Conservation (phyloP, 78 protist species). For the Chrysochromulina parva region DNA sequence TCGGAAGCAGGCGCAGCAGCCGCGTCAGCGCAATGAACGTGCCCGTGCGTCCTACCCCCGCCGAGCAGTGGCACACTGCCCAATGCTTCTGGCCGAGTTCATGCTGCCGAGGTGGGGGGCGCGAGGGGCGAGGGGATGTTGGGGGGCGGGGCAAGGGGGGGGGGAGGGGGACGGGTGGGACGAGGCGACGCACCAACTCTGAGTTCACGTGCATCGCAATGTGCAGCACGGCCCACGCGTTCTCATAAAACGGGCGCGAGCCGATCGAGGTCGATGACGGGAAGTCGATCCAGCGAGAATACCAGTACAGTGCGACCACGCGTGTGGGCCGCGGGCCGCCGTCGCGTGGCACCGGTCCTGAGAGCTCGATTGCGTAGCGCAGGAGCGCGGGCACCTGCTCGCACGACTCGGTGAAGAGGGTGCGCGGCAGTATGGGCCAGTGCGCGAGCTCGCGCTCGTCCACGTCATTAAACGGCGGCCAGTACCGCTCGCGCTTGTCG, state of each 20-base stretch:
- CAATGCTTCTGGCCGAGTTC: not conserved
- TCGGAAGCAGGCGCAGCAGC: not conserved
- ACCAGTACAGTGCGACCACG: not conserved
- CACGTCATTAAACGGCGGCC: not conserved
- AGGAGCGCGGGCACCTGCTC: not conserved
- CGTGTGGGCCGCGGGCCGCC: not conserved
- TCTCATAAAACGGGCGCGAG: not conserved
- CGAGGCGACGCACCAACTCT: too few relatives aligned
- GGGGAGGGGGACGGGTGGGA: not conserved
- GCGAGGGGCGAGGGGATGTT: not conserved
- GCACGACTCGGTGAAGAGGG: not conserved
- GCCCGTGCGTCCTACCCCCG: conserved; percentile 13
- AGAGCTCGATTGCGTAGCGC: not conserved
- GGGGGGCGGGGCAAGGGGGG: too few relatives aligned
- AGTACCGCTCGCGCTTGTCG: conserved; percentile 29
- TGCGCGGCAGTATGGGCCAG: not conserved
- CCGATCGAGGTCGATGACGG: not conserved
- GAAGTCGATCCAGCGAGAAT: not conserved
- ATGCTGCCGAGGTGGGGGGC: not conserved
- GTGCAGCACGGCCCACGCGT: not conserved
- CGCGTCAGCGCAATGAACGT: not conserved
- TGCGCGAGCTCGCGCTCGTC: not conserved
- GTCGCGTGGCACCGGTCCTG: not conserved
- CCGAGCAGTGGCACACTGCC: not conserved
- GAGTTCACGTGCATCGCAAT: not conserved